A percentile compares a stretch with the other conserved stretches of the same genome.
Conservation (phyloP, 768 basidiomycete species). For the Rhodotorula diobovata region DNA sequence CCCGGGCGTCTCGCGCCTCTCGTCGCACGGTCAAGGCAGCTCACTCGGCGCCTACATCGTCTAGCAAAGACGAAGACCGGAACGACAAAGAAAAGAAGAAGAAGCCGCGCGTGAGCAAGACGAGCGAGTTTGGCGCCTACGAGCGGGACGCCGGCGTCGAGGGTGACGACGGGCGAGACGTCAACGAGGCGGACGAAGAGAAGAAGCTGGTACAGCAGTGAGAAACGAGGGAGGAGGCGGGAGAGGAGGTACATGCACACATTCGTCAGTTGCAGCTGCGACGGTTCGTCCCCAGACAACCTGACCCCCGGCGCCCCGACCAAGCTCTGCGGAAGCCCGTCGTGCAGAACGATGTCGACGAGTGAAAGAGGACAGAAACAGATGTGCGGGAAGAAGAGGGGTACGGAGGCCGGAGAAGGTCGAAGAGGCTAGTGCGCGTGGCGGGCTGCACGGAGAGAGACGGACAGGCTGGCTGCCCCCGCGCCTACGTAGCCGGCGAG, state of each 20-base stretch:
- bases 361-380: background rate
- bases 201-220: background rate
- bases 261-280: background rate
- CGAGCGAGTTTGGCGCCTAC: slow-evolving; percentile 16
- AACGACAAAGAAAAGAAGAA: slow-evolving; percentile 13
- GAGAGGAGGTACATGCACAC: no score
- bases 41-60: background rate
- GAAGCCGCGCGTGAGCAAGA: slow-evolving; percentile 15
- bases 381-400: background rate
- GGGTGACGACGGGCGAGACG: slow-evolving; percentile 7
- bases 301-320: background rate
- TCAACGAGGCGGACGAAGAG: background rate
- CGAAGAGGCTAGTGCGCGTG: background rate
- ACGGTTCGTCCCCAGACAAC: background rate
- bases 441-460: no score
- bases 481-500: no score
- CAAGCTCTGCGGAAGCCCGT: background rate
- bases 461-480: no score
- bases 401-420: background rate
- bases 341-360: no score
- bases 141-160: slow-evolving; percentile 14
- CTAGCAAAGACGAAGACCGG: background rate
- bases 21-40: background rate
- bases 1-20: slow-evolving; percentile 14
- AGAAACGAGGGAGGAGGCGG: background rate